A percentile compares a stretch with the other conserved stretches of the same genome.
Evolutionary conservation across 768 basidiomycete species (phyloP).

Genomic region (Piloderma croceum): DNA sequence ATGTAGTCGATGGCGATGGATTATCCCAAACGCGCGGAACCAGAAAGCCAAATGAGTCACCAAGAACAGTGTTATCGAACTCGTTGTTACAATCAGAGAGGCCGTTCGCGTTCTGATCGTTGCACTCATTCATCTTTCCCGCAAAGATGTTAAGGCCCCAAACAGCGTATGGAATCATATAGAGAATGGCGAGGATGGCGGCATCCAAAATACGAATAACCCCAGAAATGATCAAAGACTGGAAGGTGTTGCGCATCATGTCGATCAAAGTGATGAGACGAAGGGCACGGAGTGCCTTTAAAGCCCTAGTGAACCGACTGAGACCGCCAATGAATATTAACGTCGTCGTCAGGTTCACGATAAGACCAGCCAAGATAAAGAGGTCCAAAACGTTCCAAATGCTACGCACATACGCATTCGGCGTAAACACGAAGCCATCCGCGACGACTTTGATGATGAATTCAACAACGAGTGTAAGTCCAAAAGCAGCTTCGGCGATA

Average conservation of each 20-base stretch:
- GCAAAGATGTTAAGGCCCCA: conserved; percentile 94
- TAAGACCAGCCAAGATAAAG: conserved; percentile 69
- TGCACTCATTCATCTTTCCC: conserved; percentile 80
- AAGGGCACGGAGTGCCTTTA: conserved; percentile 85
- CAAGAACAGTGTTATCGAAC: conserved; percentile 59
- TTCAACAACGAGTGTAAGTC: conserved; percentile 67
- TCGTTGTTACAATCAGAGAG: conserved; percentile 69
- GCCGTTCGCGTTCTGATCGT: conserved; percentile 54
- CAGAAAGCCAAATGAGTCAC: conserved; percentile 58
- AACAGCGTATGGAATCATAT: conserved; percentile 88
- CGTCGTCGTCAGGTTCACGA: conserved; percentile 68
- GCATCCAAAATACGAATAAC: conserved; percentile 83
- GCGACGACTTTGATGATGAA: conserved; percentile 88
- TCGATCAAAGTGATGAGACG: conserved; percentile 87
- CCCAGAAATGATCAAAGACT: conserved; percentile 82
- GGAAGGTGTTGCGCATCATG: conserved; percentile 81
- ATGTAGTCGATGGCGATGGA: conserved; percentile 75
- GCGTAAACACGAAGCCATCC: conserved; percentile 87
- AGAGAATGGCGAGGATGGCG: conserved; percentile 81
- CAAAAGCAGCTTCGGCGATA: conserved; percentile 69
- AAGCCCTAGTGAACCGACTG: conserved; percentile 73
- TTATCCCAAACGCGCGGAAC: conserved; percentile 88
- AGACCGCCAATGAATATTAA: conserved; percentile 74
- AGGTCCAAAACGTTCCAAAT: conserved; percentile 93
- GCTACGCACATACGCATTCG: conserved; percentile 86